Evolutionary conservation across 2,329 filamentous ascomycete species (phyloP).

Genomic region (Ophiostoma australiae): DNA sequence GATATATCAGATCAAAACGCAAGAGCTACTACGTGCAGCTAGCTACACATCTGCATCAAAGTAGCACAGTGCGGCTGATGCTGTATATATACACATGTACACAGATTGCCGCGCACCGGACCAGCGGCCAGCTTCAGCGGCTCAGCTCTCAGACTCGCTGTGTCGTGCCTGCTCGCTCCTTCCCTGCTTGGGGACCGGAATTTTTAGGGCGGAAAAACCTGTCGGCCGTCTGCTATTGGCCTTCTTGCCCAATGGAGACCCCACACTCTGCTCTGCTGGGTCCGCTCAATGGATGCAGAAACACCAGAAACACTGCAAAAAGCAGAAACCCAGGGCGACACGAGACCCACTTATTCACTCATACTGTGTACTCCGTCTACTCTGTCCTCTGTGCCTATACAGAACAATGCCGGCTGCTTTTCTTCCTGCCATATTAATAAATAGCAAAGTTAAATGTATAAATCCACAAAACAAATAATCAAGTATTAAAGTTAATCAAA

Average conservation of each 20-base stretch:
- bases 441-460: not conserved
- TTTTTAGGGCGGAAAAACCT: slow-evolving; percentile 29
- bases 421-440: slow-evolving; percentile 7
- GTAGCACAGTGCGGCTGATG: not conserved
- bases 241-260: not conserved
- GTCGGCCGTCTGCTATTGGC: slow-evolving; percentile 27
- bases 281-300: slow-evolving; percentile 14
- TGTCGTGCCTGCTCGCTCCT: slow-evolving; percentile 20
- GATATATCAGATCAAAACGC: too few relatives aligned
- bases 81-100: not conserved
- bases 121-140: slow-evolving; percentile 1
- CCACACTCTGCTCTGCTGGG: slow-evolving; percentile 23
- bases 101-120: not conserved
- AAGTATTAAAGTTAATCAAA: not conserved
- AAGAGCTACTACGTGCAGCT: not conserved
- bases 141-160: not conserved
- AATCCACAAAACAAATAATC: not conserved
- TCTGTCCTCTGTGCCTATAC: not conserved
- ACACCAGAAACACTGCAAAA: slow-evolving; percentile 5
- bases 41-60: not conserved
- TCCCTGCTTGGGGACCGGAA: slow-evolving; percentile 24
- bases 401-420: not conserved
- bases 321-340: slow-evolving; percentile 10
- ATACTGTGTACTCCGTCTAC: slow-evolving; percentile 1
- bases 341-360: slow-evolving; percentile 6